Evolutionary conservation across 192 early-diverging fungal species (phyloP), one percentile per base, ranked within the genome.

Genomic region (Coemansia sp.): DNA sequence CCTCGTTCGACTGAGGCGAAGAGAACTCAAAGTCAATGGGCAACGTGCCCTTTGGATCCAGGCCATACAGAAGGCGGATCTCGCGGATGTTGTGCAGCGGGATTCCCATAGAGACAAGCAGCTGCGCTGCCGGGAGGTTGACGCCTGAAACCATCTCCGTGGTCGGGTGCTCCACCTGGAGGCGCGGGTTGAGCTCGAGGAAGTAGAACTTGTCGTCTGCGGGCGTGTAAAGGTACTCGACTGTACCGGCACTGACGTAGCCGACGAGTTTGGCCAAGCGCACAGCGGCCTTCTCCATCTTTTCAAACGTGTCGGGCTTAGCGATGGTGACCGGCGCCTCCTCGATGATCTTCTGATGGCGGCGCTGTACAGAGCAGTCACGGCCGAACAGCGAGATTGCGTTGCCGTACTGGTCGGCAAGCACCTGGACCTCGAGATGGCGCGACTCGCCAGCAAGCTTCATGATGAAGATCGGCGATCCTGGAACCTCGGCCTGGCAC

Each of bases 301-400:
- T 67, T 63, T 89, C 86, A 62, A 93, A 92, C 3, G 88, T 88
- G 41, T 91, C 87, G 52, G 85, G 75, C 79, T 87, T 75, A 81
- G 48, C 48, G 61, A 92, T 91, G 46, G 85, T 93, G 40, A 99
- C 93, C 6, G 95, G 95, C 4, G 97, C 97, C 81, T 97, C 97
- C 78, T 99, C 95, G 45, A 99, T 91, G 74, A 99, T 99, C 86
- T 99, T 99, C 84, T 99, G 97, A 70, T 99, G 97, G 38, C 97
- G 88, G 65, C 97, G 87, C 86, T 99, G 97, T 11, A 97, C 95
- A 7, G 95, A 97, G 73, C 95, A 99, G 83, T 99, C 97, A 54
- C 97, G 89, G 25, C 97, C 97, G 85, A 99, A 99, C 67, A 99
- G 86, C 19, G 95, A 95, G 76, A 99, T 97, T 7, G 95, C 97